Evolutionary conservation across 768 basidiomycete genomes (phyloP).

Genomic region (Kwoniella dejecticola): DNA sequence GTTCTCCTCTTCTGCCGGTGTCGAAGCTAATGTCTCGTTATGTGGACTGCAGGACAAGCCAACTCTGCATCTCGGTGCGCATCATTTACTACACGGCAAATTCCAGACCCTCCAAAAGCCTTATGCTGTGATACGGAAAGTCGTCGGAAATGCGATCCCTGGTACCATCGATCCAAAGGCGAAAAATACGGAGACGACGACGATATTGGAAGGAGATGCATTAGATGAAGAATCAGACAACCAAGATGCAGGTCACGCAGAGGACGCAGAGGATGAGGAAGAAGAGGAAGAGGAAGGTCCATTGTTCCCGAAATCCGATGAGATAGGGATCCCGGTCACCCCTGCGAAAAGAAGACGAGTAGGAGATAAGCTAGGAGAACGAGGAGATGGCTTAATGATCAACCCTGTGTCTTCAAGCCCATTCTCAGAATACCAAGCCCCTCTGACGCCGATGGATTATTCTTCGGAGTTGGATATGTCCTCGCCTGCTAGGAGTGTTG

Average conservation of each 20-base stretch:
- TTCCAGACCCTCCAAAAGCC: conserved; percentile 75
- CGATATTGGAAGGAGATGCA: conserved; percentile 27
- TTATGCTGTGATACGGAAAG: conserved; percentile 67
- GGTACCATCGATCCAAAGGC: background rate
- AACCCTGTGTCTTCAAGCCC: too few species aligned
- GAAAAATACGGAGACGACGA: background rate
- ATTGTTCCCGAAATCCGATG: conserved; percentile 8
- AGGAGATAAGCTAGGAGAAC: too few species aligned
- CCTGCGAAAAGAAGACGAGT: background rate
- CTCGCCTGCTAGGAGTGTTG: conserved; percentile 18
- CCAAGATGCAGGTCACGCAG: too few species aligned
- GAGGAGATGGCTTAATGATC: too few species aligned
- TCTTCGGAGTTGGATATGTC: conserved; percentile 49
- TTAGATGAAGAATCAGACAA: conserved; percentile 11
- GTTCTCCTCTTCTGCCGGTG: too few species aligned
- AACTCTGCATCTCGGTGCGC: conserved; percentile 72
- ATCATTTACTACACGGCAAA: conserved; percentile 88
- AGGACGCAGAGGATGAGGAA: too few species aligned
- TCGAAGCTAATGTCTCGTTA: background rate
- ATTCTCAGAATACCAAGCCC: background rate
- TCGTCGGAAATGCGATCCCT: too few species aligned
- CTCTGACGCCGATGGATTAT: conserved; percentile 42
- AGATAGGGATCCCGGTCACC: too few species aligned
- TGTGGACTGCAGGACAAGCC: conserved; percentile 65
- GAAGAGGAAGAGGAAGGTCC: conserved; percentile 18